These are phyloP conservation scores for Apiospora aurea DNA, from an alignment of 2,329 filamentous ascomycete genomes.

Conservation along the genomic window DNA sequence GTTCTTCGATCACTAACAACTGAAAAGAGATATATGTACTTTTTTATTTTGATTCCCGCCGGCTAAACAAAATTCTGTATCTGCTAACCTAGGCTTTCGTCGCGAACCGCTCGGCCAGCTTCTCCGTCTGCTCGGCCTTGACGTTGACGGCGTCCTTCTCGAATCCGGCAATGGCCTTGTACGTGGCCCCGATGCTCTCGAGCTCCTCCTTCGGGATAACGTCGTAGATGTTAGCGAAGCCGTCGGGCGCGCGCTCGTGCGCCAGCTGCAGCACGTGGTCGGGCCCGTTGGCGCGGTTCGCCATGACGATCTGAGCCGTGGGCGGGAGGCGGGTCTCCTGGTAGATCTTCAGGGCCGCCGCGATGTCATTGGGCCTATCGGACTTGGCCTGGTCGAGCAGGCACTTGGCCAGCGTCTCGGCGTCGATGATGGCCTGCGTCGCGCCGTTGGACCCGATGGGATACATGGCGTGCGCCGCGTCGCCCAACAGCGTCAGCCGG, in stretches of 20 bases:
- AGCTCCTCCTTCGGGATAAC: constrained; percentile 48
- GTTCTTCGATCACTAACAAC: neutral
- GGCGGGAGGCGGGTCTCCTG: constrained; percentile 48
- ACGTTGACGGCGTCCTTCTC: constrained; percentile 52
- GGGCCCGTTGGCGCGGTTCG: constrained; percentile 53
- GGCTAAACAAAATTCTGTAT: neutral
- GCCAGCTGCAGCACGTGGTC: constrained; percentile 54
- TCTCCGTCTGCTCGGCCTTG: constrained; percentile 46
- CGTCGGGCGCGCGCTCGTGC: constrained; percentile 51
- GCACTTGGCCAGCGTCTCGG: constrained; percentile 45
- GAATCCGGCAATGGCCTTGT: constrained; percentile 52
- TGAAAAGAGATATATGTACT: too few relatives aligned
- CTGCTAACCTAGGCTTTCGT: neutral
- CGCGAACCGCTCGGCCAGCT: constrained; percentile 27
- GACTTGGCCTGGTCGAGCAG: constrained; percentile 35
- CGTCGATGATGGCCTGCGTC: constrained; percentile 53
- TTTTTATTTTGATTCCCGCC: neutral
- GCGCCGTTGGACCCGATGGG: constrained; percentile 53
- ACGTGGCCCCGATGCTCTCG: constrained; percentile 44
- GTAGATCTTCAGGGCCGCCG: constrained; percentile 46
- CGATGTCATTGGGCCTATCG: constrained; percentile 34
- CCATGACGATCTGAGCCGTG: constrained; percentile 53
- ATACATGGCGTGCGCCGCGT: constrained; percentile 51
- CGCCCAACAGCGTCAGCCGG: constrained; percentile 49
- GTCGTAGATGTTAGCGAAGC: constrained; percentile 49